These are phyloP conservation scores for Chionographis japonica DNA, from an alignment of 106 monocot species.

Conservation along the genomic window DNA sequence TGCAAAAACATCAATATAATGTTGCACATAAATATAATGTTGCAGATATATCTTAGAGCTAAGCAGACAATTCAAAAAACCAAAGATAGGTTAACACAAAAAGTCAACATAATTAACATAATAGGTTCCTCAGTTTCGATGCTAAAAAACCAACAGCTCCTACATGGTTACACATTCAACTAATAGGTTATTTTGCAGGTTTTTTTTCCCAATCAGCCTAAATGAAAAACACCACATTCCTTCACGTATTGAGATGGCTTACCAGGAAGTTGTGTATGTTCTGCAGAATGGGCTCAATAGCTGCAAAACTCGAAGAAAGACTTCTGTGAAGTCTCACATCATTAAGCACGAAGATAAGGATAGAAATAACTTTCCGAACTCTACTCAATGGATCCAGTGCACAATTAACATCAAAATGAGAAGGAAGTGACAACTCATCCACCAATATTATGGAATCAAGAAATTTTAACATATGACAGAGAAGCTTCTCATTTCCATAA, in stretches of 20 bases:
- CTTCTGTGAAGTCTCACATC: conserved; percentile 27
- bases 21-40: too few species aligned
- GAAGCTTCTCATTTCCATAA: conserved; percentile 28
- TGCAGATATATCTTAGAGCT: too few species aligned
- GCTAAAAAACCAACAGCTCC: too few species aligned
- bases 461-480: conserved; percentile 33
- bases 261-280: conserved; percentile 38
- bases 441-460: conserved; percentile 29
- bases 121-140: too few species aligned
- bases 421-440: conserved; percentile 8
- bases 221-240: too few species aligned
- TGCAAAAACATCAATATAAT: too few species aligned
- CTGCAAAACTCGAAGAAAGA: conserved; percentile 30
- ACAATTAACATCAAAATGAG: conserved; percentile 1
- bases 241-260: conserved; percentile 5
- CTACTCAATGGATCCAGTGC: conserved; percentile 12
- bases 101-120: too few species aligned
- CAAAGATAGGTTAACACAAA: too few species aligned
- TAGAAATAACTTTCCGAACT: conserved; percentile 26
- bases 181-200: too few species aligned
- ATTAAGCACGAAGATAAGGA: conserved; percentile 40
- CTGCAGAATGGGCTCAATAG: conserved; percentile 27
- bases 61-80: too few species aligned
- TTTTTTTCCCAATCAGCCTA: too few species aligned
- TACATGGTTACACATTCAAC: too few species aligned